Evolutionary conservation across 306 rosid genomes (phyloP), one percentile per base, ranked within the genome.

Genomic region (Calophaca sinica): DNA sequence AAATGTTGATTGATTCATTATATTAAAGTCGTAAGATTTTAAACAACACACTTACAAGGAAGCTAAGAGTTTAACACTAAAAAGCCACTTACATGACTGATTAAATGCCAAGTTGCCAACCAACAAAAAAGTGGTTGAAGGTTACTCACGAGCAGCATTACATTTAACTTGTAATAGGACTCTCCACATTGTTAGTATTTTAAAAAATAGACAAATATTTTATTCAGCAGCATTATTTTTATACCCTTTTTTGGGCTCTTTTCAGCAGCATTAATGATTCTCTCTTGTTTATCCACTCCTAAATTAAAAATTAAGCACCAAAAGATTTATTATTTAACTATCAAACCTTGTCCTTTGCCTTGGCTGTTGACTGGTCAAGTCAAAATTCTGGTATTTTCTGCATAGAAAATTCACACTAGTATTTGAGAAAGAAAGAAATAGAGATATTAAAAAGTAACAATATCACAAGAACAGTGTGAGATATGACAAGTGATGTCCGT

Each of bases 31-130:
- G 59, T 63, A 73, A 70, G 77, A 62, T 32, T 32, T 57, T 42
- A 77, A 78, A 45, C 32, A 75, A 70, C 66, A 70, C 66, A 70
- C 68, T 72, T 84, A 20, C 26, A 20, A 20, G 26, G 26, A 20
- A 20, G 26, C 26, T 20, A 0, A 20, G 26, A 20, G 26, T 0
- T 20, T 20, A 20, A 20, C 26, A 20, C 26, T 20, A 20, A 20
- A 20, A 20, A 20, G 26, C 67, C 82, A 77, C 62, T 68, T 31
- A 76, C 73, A 62, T 72, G 80, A 82, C 75, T 80, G 85, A 84
- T 79, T 83, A 86, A 89, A 86, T 84, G 87, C 75, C 96, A 88
- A 92, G 96, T 83, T 84, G 90, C 79, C 96, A 85, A 90, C 94
- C 80, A 87, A 77, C 79, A 86, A 94, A 84, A 88, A 82, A 77